Evolutionary conservation across 1,284 basidiomycete genomes (phyloP).

Genomic region (Ganoderma lingzhi): DNA sequence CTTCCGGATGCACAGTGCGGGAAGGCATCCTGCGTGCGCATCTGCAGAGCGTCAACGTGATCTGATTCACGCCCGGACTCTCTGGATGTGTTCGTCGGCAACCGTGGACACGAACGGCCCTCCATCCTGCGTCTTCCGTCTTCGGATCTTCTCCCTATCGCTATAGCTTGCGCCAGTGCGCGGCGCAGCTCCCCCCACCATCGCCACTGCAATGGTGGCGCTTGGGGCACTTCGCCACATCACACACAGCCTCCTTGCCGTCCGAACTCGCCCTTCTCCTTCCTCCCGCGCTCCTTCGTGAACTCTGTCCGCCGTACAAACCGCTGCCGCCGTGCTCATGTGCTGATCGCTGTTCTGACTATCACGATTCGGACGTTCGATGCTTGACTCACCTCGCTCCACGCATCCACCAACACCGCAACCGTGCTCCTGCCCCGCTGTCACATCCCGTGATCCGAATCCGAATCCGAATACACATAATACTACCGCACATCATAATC

Average conservation of each 20-base stretch:
- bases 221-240: neutral
- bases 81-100: neutral
- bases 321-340: neutral
- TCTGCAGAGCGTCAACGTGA: conserved; percentile 44
- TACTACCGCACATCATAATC: neutral
- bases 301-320: neutral
- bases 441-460: neutral
- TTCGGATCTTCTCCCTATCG: neutral
- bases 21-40: conserved; percentile 45
- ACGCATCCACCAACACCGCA: neutral
- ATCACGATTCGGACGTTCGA: conserved; percentile 1
- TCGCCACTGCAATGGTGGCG: neutral
- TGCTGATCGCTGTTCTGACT: neutral
- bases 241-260: conserved; percentile 4
- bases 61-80: conserved; percentile 30
- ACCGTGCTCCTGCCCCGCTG: neutral
- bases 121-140: neutral
- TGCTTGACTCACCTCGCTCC: conserved; percentile 1
- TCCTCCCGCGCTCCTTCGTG: neutral
- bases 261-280: conserved; percentile 1
- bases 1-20: conserved; percentile 33
- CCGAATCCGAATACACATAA: neutral
- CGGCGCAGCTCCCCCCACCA: neutral
- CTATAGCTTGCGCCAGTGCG: neutral
- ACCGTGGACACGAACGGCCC: neutral